Percentiles rank a stretch among this genome's conserved stretches.
These are phyloP conservation scores for Herpetomonas muscarum DNA, from an alignment of 208 protist genomes.

Conservation along the genomic window DNA sequence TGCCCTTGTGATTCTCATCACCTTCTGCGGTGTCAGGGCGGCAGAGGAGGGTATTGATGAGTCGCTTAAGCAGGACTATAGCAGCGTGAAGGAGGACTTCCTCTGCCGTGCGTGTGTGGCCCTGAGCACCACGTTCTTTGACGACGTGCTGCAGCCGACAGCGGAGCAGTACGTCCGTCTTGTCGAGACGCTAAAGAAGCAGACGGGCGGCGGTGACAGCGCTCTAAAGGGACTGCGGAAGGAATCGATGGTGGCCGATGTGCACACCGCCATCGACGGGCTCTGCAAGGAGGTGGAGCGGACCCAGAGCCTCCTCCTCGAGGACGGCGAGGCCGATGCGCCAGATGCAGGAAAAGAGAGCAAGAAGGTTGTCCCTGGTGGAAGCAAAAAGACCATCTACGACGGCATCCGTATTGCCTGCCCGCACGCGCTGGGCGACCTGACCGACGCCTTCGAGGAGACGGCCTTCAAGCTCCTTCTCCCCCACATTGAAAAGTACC, in stretches of 20 bases:
- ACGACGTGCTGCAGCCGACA: slow-evolving; percentile 10
- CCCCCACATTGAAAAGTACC: too few relatives aligned
- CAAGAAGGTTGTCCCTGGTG: not conserved
- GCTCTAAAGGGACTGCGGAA: not conserved
- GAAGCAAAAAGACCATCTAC: slow-evolving; percentile 6
- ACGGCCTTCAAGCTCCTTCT: slow-evolving; percentile 14
- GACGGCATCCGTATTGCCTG: slow-evolving; percentile 16
- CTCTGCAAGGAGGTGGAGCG: slow-evolving; percentile 13
- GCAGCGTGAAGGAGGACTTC: slow-evolving; percentile 18
- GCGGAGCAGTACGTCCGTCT: slow-evolving; percentile 4
- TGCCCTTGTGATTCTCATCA: too few relatives aligned
- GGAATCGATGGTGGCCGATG: slow-evolving; percentile 20
- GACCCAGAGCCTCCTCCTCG: not conserved
- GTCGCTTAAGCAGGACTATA: slow-evolving; percentile 5
- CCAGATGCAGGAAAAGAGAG: not conserved
- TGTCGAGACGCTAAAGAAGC: not conserved
- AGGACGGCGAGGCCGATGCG: not conserved
- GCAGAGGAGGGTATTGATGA: too few relatives aligned
- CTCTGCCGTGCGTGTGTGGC: slow-evolving; percentile 24
- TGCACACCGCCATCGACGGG: slow-evolving; percentile 24
- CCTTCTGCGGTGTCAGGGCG: too few relatives aligned
- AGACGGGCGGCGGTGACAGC: not conserved
- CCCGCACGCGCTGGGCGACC: slow-evolving; percentile 10
- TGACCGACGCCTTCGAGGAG: slow-evolving; percentile 13
- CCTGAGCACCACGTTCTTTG: slow-evolving; percentile 12